These are phyloP conservation scores for Naegleria fowleri DNA, from an alignment of 208 protist genomes.

Conservation along the genomic window DNA sequence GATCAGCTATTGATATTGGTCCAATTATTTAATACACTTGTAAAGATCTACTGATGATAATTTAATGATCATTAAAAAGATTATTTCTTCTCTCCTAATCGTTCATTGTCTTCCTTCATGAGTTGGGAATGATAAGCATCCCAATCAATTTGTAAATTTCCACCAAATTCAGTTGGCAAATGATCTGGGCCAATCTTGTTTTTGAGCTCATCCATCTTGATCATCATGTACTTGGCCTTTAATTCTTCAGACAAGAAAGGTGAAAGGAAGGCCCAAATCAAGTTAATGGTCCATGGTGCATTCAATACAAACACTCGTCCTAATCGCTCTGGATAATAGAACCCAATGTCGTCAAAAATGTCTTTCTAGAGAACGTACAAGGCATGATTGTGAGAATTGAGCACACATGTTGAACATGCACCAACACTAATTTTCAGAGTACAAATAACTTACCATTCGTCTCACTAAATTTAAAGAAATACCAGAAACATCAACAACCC, in stretches of 20 bases:
- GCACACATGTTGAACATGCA: too few species aligned
- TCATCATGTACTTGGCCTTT: not conserved
- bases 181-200: not conserved
- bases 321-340: not conserved
- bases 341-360: not conserved
- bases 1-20: too few species aligned
- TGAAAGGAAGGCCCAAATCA: not conserved
- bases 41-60: too few species aligned
- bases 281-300: not conserved
- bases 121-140: not conserved
- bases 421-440: too few species aligned
- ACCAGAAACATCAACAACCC: not conserved
- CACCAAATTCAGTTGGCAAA: not conserved
- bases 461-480: not conserved
- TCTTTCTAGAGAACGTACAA: not conserved
- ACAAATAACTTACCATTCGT: slow-evolving; percentile 5
- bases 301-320: not conserved
- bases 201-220: not conserved
- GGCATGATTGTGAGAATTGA: not conserved
- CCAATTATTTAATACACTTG: too few species aligned
- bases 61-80: too few species aligned
- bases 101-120: not conserved
- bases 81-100: not conserved
- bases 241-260: not conserved
- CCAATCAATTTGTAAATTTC: not conserved